Percentiles rank a stretch among this genome's conserved stretches.
Conservation (phyloP, 2,329 filamentous ascomycete species). For the Tolypocladium pustulatum region DNA sequence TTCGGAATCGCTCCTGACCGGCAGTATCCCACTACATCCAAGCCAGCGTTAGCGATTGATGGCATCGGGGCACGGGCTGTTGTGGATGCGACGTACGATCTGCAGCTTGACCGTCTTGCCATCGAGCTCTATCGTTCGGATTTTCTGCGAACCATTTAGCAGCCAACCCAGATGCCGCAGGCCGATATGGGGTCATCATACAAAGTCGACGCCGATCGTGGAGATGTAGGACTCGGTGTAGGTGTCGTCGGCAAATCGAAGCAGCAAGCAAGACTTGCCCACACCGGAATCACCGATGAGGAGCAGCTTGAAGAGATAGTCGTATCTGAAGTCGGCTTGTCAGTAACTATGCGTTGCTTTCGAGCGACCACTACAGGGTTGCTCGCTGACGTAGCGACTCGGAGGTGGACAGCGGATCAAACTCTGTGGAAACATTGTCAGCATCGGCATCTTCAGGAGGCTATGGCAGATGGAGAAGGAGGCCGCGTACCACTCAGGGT, state of each 20-base stretch:
- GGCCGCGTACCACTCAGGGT: constrained; percentile 76
- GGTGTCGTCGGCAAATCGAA: constrained; percentile 97
- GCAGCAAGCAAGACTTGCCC: constrained; percentile 96
- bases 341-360: constrained; percentile 6
- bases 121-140: constrained; percentile 97
- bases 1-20: constrained; percentile 98
- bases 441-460: constrained; percentile 17
- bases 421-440: constrained; percentile 17
- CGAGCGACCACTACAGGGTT: neutral
- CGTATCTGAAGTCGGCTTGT: constrained; percentile 62
- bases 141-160: constrained; percentile 59
- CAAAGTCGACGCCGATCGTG: constrained; percentile 98
- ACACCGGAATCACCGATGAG: constrained; percentile 99
- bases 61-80: neutral
- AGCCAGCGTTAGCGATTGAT: neutral
- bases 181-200: constrained; percentile 38
- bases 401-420: neutral
- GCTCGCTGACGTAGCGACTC: neutral
- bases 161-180: neutral
- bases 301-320: constrained; percentile 99
- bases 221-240: constrained; percentile 99
- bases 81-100: constrained; percentile 58
- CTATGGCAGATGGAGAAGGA: constrained; percentile 15
- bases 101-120: constrained; percentile 99
- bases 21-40: constrained; percentile 85